phyloP scores from a whole-genome alignment of 495 filamentous ascomycete genomes.

The Penicillium soppii region DNA sequence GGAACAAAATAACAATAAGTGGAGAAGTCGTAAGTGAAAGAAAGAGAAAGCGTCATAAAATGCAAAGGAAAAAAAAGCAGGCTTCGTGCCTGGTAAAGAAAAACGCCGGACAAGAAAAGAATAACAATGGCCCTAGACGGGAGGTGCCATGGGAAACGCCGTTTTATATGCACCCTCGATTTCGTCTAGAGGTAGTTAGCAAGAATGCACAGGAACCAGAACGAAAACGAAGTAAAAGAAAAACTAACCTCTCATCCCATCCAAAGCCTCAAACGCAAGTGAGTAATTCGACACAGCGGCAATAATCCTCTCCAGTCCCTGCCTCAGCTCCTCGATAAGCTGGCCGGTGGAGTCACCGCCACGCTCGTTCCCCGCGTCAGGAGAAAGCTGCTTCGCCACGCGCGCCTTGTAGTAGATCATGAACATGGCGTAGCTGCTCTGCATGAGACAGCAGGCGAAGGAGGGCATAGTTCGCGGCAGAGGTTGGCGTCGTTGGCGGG shows the following conservation, averaged over 20 bases:
- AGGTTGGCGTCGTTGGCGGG: conserved; percentile 26
- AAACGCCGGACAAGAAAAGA: conserved; percentile 7
- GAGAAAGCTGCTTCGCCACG: conserved; percentile 46
- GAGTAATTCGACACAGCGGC: conserved; percentile 55
- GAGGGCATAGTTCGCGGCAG: conserved; percentile 60
- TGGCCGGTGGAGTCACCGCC: conserved; percentile 36
- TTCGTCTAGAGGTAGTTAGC: conserved; percentile 34
- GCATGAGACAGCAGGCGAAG: conserved; percentile 63
- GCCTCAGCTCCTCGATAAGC: conserved; percentile 53
- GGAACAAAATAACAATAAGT: background rate
- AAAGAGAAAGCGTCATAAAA: background rate
- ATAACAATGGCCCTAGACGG: conserved; percentile 16
- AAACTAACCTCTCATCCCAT: conserved; percentile 59
- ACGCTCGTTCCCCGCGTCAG: conserved; percentile 34
- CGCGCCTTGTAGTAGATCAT: conserved; percentile 55
- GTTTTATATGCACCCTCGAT: conserved; percentile 48
- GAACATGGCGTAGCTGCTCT: conserved; percentile 60
- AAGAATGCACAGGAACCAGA: background rate
- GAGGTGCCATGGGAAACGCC: conserved; percentile 37
- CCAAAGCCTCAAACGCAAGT: conserved; percentile 58
- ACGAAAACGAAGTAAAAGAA: background rate
- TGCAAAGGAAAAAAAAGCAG: background rate
- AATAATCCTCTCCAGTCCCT: conserved; percentile 51
- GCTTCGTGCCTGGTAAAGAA: conserved; percentile 1
- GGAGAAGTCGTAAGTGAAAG: background rate